Evolutionary conservation across 2,329 filamentous ascomycete species (phyloP).

Genomic region (Chrysoporthe puriensis): DNA sequence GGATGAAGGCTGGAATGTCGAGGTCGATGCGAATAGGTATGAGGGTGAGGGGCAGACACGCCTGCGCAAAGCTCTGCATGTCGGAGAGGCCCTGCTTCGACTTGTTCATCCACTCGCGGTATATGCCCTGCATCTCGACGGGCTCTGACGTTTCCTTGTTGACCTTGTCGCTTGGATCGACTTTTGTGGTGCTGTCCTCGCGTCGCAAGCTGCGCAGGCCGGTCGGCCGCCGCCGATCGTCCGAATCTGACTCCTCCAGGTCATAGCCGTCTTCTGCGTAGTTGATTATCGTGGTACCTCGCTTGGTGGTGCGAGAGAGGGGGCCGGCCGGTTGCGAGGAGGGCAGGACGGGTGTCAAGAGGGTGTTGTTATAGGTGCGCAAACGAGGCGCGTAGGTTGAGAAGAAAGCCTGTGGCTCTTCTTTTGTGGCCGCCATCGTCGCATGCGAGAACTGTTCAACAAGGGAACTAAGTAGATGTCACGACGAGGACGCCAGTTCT

Average conservation of each 20-base stretch:
- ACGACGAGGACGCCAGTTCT: background rate
- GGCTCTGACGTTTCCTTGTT: conserved; percentile 81
- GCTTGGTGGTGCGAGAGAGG: conserved; percentile 86
- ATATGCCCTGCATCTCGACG: conserved; percentile 86
- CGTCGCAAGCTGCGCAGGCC: conserved; percentile 81
- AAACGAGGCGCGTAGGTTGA: conserved; percentile 90
- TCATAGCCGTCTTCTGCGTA: conserved; percentile 97
- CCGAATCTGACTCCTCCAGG: conserved; percentile 73
- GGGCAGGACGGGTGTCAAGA: conserved; percentile 82
- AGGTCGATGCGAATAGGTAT: conserved; percentile 97
- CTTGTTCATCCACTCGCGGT: conserved; percentile 94
- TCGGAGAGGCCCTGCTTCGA: conserved; percentile 58
- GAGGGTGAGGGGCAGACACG: conserved; percentile 81
- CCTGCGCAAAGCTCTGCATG: conserved; percentile 65
- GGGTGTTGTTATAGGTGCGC: conserved; percentile 87
- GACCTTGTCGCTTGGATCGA: conserved; percentile 73
- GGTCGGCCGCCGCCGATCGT: conserved; percentile 76
- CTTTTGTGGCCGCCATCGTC: conserved; percentile 53
- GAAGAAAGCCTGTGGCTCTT: conserved; percentile 78
- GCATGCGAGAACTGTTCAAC: background rate
- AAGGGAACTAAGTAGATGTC: background rate
- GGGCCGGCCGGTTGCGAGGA: conserved; percentile 68
- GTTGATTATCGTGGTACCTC: conserved; percentile 94
- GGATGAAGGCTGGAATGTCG: conserved; percentile 79
- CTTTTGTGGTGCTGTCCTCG: conserved; percentile 68